Percentiles rank a stretch among this genome's conserved stretches.
These are phyloP conservation scores for Teratosphaeria zuluensis DNA, from an alignment of 2,329 filamentous ascomycete genomes.

Conservation along the genomic window DNA sequence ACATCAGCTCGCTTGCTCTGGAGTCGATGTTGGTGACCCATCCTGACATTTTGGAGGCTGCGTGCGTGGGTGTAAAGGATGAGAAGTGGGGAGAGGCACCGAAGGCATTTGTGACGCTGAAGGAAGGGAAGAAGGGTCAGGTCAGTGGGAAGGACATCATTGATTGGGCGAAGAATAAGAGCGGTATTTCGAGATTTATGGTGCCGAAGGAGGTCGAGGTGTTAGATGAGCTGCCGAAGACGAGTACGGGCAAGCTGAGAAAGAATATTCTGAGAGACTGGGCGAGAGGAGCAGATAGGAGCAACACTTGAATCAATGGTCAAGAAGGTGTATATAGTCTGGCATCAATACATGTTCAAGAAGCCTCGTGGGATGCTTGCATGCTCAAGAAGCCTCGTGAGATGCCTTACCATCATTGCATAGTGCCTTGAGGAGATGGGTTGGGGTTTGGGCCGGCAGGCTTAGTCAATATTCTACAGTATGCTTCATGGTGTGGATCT, in stretches of 20 bases:
- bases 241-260: slow-evolving; percentile 89
- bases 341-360: not conserved
- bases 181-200: slow-evolving; percentile 86
- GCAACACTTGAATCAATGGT: slow-evolving; percentile 3
- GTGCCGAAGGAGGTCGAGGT: slow-evolving; percentile 64
- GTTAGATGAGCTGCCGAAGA: slow-evolving; percentile 85
- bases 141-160: slow-evolving; percentile 63
- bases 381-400: too few relatives aligned
- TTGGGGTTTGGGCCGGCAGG: too few relatives aligned
- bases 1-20: slow-evolving; percentile 87
- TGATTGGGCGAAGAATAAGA: slow-evolving; percentile 72
- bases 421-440: too few relatives aligned
- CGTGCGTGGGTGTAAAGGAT: slow-evolving; percentile 79
- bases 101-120: slow-evolving; percentile 82
- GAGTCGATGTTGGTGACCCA: slow-evolving; percentile 85
- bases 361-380: not conserved
- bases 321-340: not conserved
- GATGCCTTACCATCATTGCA: too few relatives aligned
- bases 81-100: slow-evolving; percentile 93
- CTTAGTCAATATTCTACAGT: too few relatives aligned
- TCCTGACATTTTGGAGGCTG: slow-evolving; percentile 80
- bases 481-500: too few relatives aligned
- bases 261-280: slow-evolving; percentile 88
- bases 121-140: slow-evolving; percentile 45
- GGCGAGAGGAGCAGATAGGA: slow-evolving; percentile 51